Evolutionary conservation across 2,329 filamentous ascomycete species (phyloP).

Genomic region (Ascochyta fabae): DNA sequence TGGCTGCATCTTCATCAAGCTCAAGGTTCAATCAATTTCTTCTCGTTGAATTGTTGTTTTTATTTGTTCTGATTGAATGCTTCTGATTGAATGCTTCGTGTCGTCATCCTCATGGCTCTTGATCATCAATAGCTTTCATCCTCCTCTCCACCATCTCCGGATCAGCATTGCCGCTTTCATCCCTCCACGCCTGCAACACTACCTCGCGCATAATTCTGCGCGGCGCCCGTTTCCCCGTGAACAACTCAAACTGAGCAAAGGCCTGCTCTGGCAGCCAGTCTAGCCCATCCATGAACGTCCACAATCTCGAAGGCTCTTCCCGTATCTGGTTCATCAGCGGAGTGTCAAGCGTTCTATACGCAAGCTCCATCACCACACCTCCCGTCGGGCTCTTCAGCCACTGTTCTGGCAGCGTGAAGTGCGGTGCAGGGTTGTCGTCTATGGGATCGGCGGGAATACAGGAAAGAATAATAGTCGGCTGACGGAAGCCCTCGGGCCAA

Average conservation of each 20-base stretch:
- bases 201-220: constrained; percentile 73
- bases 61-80: too few relatives aligned
- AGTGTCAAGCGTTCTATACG: constrained; percentile 76
- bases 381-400: constrained; percentile 78
- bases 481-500: constrained; percentile 69
- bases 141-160: constrained; percentile 42
- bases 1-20: too few relatives aligned
- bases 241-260: constrained; percentile 81
- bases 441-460: constrained; percentile 76
- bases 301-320: constrained; percentile 64
- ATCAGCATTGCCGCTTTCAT: constrained; percentile 42
- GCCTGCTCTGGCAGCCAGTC: constrained; percentile 80
- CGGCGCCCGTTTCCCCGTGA: constrained; percentile 76
- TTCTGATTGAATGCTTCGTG: neutral
- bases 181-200: constrained; percentile 54
- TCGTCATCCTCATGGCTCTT: constrained; percentile 35
- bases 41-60: too few relatives aligned
- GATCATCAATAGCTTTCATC: constrained; percentile 44
- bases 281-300: constrained; percentile 78
- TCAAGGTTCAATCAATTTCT: too few relatives aligned
- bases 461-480: constrained; percentile 76
- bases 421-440: constrained; percentile 67
- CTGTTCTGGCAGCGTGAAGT: constrained; percentile 71
- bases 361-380: constrained; percentile 75
- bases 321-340: constrained; percentile 73